Evolutionary conservation across 495 filamentous ascomycete species (phyloP), one percentile per base, ranked within the genome.

Genomic region (Lindgomyces ingoldianus): DNA sequence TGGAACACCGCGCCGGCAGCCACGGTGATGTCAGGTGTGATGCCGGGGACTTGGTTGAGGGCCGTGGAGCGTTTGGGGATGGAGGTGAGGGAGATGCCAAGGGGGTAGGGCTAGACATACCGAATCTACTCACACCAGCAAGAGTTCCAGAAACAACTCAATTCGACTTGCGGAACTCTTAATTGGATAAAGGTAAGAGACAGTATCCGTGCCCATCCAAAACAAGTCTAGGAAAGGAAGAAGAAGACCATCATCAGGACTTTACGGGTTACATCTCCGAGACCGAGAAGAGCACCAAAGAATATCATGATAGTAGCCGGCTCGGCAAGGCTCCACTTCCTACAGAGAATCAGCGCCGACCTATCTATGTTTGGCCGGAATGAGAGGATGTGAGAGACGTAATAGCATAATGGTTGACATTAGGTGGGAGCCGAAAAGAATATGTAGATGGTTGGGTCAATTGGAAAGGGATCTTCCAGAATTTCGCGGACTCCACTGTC

Each of bases 221-320:
- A 76, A 3, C 68, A 72, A 14, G 64, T 68, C 49, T 74, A 69
- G 14, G 42, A 62, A 10, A 76, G 57, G 44, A 76, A 74, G 12
- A 74, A 65, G 48, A 76, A 75, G 19, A 72, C 72, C 51, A 75
- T 75, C 67, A 76, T 74, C 55, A 72, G 60, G 3, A 62, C 64
- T 42, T 73, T 75, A 55, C 70, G 72, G 18, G 44, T 45, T 4
- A 70, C 70, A 14, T 63, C 73, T 11, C 65, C 73, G 9, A 76
- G 60, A 4, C 65, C 74, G 45, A 76, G 57, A 1, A 76, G 61
- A 2, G 59, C 52, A 22, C 70, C 70, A 45, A 72, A 72, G 51
- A 72, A 25, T 18, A 70, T 63, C 67, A 72, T 72, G 27, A 72
- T 68, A 10, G 68, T 57, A 18, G 70, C 69, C 25, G 64, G 68